Conservation (phyloP, 1,284 basidiomycete genomes). For the Cutaneotrichosporon sp. region DNA sequence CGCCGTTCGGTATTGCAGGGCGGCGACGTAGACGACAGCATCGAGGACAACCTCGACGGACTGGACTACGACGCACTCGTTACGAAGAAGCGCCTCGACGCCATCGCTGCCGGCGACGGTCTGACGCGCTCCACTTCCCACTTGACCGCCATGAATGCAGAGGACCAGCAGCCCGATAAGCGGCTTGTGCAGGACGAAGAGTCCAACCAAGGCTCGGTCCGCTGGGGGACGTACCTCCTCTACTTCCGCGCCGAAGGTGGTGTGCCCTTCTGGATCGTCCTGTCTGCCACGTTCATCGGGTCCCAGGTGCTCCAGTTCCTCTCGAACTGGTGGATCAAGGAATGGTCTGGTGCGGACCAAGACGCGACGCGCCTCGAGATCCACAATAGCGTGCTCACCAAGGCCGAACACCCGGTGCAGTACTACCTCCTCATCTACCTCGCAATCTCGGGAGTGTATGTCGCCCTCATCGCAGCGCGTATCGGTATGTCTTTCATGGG, state of each 20-base stretch:
- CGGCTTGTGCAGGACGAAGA: slow-evolving; percentile 48
- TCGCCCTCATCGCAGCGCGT: slow-evolving; percentile 43
- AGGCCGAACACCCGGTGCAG: slow-evolving; percentile 23
- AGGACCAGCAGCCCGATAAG: slow-evolving; percentile 36
- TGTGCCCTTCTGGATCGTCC: slow-evolving; percentile 41
- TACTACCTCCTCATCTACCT: slow-evolving; percentile 49
- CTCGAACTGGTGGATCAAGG: slow-evolving; percentile 51
- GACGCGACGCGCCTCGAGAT: background rate
- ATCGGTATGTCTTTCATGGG: slow-evolving; percentile 45
- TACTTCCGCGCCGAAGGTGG: slow-evolving; percentile 48
- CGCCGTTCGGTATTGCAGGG: slow-evolving; percentile 2
- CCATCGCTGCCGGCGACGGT: slow-evolving; percentile 31
- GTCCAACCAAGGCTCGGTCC: slow-evolving; percentile 41
- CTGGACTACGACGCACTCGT: slow-evolving; percentile 67
- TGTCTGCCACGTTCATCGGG: slow-evolving; percentile 40
- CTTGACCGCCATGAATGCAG: slow-evolving; percentile 34
- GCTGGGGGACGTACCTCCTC: slow-evolving; percentile 39
- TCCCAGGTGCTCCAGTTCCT: slow-evolving; percentile 48
- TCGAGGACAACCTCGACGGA: slow-evolving; percentile 54
- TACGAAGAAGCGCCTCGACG: slow-evolving; percentile 37
- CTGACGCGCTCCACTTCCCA: slow-evolving; percentile 12
- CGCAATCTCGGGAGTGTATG: slow-evolving; percentile 41
- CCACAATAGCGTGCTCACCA: background rate
- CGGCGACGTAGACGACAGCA: slow-evolving; percentile 16
- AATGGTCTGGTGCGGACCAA: slow-evolving; percentile 44